phyloP scores from a whole-genome alignment of 768 basidiomycete genomes.

The Boletales sp. region DNA sequence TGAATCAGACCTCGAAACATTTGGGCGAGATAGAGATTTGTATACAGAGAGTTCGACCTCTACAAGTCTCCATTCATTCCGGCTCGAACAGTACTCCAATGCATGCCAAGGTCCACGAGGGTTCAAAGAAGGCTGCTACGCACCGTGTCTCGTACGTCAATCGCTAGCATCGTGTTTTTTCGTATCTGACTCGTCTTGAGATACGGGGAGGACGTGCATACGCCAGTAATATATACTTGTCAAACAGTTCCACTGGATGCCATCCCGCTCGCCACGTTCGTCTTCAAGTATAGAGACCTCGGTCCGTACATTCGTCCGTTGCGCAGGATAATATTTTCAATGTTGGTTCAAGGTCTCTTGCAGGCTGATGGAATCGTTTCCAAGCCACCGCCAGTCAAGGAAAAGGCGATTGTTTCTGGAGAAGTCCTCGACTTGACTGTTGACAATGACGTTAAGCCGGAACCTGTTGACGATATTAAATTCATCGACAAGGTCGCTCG shows the following conservation, averaged over 20 bases:
- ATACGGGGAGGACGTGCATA: conserved; percentile 20
- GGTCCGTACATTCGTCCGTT: conserved; percentile 11
- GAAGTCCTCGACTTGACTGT: conserved; percentile 25
- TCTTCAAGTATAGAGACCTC: conserved; percentile 29
- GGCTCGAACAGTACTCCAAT: background rate
- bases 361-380: conserved; percentile 26
- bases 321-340: background rate
- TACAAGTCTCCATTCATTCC: background rate
- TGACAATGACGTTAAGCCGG: conserved; percentile 7
- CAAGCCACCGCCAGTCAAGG: conserved; percentile 3
- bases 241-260: conserved; percentile 8
- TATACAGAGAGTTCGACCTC: conserved; percentile 4
- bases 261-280: conserved; percentile 21
- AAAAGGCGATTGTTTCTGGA: background rate
- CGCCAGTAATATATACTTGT: background rate
- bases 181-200: conserved; percentile 7
- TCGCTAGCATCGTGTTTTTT: background rate
- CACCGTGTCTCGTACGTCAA: conserved; percentile 26
- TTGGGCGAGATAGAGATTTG: conserved; percentile 21
- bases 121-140: conserved; percentile 29
- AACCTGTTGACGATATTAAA: conserved; percentile 1
- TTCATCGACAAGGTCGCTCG: background rate
- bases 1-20: conserved; percentile 9
- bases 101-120: conserved; percentile 27
- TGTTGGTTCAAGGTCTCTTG: conserved; percentile 18